Percentiles rank a stretch among this genome's conserved stretches.
Evolutionary conservation across 2,329 filamentous ascomycete genomes (phyloP).

Genomic region (Onygenales sp.): DNA sequence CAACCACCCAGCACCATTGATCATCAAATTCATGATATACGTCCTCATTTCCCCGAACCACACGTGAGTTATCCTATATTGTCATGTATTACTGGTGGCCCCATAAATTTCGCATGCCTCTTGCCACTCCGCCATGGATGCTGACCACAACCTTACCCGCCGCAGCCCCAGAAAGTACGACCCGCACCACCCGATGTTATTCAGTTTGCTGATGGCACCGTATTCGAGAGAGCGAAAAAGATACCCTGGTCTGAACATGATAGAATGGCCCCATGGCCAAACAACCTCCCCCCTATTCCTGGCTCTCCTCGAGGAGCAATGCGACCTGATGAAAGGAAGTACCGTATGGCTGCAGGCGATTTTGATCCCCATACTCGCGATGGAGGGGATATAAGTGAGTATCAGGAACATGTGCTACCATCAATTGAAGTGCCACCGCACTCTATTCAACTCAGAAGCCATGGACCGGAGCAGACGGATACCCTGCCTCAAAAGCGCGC

Average conservation of each 20-base stretch:
- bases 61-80: background rate
- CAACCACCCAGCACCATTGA: background rate
- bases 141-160: conserved; percentile 2
- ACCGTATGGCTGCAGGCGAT: background rate
- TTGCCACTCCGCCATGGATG: background rate
- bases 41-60: background rate
- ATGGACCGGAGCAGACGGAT: conserved; percentile 18
- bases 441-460: conserved; percentile 15
- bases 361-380: background rate
- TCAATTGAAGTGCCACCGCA: conserved; percentile 25
- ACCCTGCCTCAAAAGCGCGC: conserved; percentile 19
- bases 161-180: conserved; percentile 3
- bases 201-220: conserved; percentile 14
- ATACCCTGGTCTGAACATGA: background rate
- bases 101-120: too few species aligned
- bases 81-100: background rate
- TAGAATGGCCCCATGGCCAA: background rate
- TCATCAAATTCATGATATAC: background rate
- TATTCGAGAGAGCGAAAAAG: conserved; percentile 14
- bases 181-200: conserved; percentile 12
- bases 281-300: background rate
- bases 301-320: background rate
- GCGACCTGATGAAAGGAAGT: background rate
- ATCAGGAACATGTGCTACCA: conserved; percentile 22
- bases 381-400: conserved; percentile 8